Evolutionary conservation across 2,329 filamentous ascomycete genomes (phyloP).

Genomic region (Paecilomyces dactylethromorphus): DNA sequence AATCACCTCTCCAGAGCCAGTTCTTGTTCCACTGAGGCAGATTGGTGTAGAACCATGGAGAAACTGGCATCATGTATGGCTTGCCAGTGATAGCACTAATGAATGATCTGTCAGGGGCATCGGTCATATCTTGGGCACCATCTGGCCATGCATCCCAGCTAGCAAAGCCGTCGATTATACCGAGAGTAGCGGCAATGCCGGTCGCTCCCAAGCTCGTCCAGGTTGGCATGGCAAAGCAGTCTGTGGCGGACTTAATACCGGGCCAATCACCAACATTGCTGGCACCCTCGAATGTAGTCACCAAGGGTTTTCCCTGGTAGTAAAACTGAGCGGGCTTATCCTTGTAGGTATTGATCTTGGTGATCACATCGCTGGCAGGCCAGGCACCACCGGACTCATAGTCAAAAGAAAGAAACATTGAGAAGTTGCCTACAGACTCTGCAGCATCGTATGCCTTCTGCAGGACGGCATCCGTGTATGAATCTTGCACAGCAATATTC

Average conservation of each 20-base stretch:
- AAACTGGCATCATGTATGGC: constrained; percentile 49
- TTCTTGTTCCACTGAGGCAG: constrained; percentile 53
- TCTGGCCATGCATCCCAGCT: constrained; percentile 41
- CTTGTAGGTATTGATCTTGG: constrained; percentile 20
- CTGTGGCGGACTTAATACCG: constrained; percentile 33
- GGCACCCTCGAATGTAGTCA: constrained; percentile 39
- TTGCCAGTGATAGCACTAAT: constrained; percentile 28
- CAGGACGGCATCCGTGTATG: constrained; percentile 21
- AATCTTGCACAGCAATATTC: constrained; percentile 25
- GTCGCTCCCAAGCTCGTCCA: constrained; percentile 33
- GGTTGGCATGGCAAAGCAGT: constrained; percentile 42
- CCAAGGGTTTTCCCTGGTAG: constrained; percentile 25
- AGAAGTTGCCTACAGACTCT: constrained; percentile 20
- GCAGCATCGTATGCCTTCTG: constrained; percentile 22
- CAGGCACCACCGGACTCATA: constrained; percentile 23
- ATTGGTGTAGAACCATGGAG: constrained; percentile 54
- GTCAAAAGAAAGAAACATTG: constrained; percentile 29
- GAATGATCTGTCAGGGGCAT: constrained; percentile 34
- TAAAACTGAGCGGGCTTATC: constrained; percentile 16
- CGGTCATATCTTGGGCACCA: constrained; percentile 29
- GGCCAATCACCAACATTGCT: constrained; percentile 35
- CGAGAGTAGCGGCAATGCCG: constrained; percentile 17
- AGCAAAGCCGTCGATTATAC: constrained; percentile 32
- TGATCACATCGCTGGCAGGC: constrained; percentile 19
- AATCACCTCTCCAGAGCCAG: constrained; percentile 57